Base-by-base conservation (phyloP, 2,329 filamentous ascomycete species). In the Hypoxylon sp. region DNA sequence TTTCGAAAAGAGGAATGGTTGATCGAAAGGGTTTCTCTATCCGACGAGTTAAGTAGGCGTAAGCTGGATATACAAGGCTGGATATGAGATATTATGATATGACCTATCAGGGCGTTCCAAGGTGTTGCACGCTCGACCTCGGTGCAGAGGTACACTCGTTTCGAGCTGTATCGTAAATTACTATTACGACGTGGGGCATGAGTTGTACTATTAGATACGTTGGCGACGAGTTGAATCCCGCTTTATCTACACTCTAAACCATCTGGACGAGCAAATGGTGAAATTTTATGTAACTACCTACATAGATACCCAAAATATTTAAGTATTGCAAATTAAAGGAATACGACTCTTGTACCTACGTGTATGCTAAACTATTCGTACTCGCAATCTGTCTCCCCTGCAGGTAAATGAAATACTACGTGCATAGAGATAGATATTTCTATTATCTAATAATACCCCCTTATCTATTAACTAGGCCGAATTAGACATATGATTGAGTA, bases 181-280 rank as follows among this genome's bases (percentile, higher is more conserved):
- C 13, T 53, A 11, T 10, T 19, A 49, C 63, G 62, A 57, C 56
- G 50, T 49, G 60, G 51, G 25, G 38, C 36, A 59, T 11, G 53
- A 52, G 41, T 60, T 69, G 51, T 60, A 61, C 59, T 65, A 61
- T 49, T 64, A 65, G 58, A 50, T 48, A 63, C 17, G 51, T 50
- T n/a, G 64, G 55, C 46, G 55, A 62, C 50, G 58, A 45, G 53
- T 62, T n/a, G 58, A 65, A 62, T 60, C 56, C 43, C 60, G 48
- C 63, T 60, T 63, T 41, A 30, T 46, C 43, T 62, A 62, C 38
- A 63, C 53, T 63, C 60, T 55, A 61, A 61, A 59, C 52, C 49
- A 43, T 41, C 53, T 30, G 49, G 52, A 62, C 43, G 41, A 66
- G 62, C 49, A 48, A 59, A 45, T 52, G 48, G 48, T 49, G 55